Conservation (phyloP, 176 grass and related monocot species). For the Juncus inflexus region DNA sequence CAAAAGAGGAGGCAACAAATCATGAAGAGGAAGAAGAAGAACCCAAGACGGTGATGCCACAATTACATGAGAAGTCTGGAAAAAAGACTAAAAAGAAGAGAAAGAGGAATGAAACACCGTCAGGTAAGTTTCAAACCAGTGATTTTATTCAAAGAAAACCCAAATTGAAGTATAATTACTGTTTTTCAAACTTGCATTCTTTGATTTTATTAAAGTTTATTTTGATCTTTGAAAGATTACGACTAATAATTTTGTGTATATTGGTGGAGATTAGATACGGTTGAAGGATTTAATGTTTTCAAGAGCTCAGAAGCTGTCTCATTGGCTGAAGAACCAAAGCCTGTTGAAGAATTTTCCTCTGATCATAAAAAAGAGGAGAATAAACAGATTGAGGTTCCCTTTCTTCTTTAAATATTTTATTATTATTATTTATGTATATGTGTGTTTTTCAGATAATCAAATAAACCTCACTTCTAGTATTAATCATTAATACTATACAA, state of each 20-base stretch:
- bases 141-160: not conserved
- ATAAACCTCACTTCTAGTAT: no score
- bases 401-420: not conserved
- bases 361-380: conserved; percentile 50
- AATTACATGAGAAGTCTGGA: conserved; percentile 17
- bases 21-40: conserved; percentile 40
- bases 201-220: conserved; percentile 6
- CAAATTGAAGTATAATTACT: not conserved
- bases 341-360: conserved; percentile 26
- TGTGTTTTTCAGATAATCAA: conserved; percentile 1
- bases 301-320: conserved; percentile 39
- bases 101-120: conserved; percentile 23
- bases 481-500: not conserved
- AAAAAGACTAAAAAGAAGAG: conserved; percentile 33
- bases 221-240: conserved; percentile 5
- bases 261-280: conserved; percentile 32
- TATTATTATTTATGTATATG: not conserved
- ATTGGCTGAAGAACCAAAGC: conserved; percentile 24
- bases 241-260: conserved; percentile 4
- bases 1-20: conserved; percentile 55
- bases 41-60: conserved; percentile 23
- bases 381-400: conserved; percentile 73
- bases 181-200: not conserved
- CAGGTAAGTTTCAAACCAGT: conserved; percentile 18
- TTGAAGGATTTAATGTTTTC: conserved; percentile 81